Evolutionary conservation across 192 early-diverging fungal genomes (phyloP).

Genomic region (Irineochytrium annulatum): DNA sequence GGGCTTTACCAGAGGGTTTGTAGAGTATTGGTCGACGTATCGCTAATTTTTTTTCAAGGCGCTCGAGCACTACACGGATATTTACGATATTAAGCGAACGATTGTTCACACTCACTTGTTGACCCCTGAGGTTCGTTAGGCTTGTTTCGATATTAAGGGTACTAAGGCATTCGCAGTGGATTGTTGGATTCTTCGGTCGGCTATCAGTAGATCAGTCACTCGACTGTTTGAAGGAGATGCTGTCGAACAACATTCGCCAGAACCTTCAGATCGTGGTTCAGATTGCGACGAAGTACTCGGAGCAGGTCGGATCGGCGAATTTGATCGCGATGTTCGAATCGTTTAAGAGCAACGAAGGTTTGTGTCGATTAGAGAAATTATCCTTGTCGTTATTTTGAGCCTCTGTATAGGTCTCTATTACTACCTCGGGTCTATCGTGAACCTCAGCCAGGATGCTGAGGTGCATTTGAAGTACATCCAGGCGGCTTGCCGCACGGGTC

Average conservation of each 20-base stretch:
- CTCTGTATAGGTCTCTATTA: constrained; percentile 75
- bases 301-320: constrained; percentile 82
- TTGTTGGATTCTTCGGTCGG: constrained; percentile 90
- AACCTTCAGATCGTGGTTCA: constrained; percentile 95
- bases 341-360: constrained; percentile 84
- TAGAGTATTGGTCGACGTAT: neutral
- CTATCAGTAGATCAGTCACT: constrained; percentile 96
- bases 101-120: constrained; percentile 85
- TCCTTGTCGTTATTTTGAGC: neutral
- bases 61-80: constrained; percentile 95
- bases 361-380: constrained; percentile 2
- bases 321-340: constrained; percentile 90
- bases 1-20: constrained; percentile 85
- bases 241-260: constrained; percentile 86
- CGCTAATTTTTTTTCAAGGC: constrained; percentile 41
- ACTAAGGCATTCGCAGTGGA: constrained; percentile 51
- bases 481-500: constrained; percentile 85
- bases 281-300: constrained; percentile 94
- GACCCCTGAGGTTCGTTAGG: constrained; percentile 54
- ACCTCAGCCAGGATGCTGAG: constrained; percentile 87
- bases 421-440: constrained; percentile 94
- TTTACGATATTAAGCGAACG: constrained; percentile 93
- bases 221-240: constrained; percentile 91
- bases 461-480: constrained; percentile 99
- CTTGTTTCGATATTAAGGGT: neutral